These are phyloP conservation scores for Cytidiella melzeri DNA, from an alignment of 768 basidiomycete species.

Conservation along the genomic window DNA sequence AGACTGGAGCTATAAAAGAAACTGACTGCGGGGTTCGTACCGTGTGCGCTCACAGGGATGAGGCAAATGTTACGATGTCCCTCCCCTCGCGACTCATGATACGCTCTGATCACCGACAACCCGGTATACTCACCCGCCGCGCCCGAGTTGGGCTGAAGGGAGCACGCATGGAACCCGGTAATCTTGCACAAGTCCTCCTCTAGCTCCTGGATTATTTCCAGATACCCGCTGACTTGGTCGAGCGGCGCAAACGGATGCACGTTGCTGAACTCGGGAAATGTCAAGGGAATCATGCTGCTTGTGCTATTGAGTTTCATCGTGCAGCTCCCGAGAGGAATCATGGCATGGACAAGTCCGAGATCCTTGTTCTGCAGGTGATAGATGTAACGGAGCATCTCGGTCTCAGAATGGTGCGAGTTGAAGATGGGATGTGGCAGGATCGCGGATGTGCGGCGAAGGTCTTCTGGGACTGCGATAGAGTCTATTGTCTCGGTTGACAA, in stretches of 20 bases:
- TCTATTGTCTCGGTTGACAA: slow-evolving; percentile 35
- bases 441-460: slow-evolving; percentile 54
- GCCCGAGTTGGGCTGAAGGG: slow-evolving; percentile 98
- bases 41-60: slow-evolving; percentile 94
- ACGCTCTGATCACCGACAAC: slow-evolving; percentile 90
- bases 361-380: slow-evolving; percentile 93
- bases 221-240: slow-evolving; percentile 88
- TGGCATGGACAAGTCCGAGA: slow-evolving; percentile 88
- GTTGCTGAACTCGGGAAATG: slow-evolving; percentile 85
- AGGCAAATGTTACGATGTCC: slow-evolving; percentile 84
- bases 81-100: slow-evolving; percentile 85
- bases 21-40: slow-evolving; percentile 94
- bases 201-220: slow-evolving; percentile 84
- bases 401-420: slow-evolving; percentile 97
- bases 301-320: slow-evolving; percentile 99
- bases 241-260: slow-evolving; percentile 92
- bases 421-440: slow-evolving; percentile 88
- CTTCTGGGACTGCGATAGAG: slow-evolving; percentile 42
- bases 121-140: slow-evolving; percentile 98
- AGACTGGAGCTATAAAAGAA: neutral
- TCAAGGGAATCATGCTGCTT: slow-evolving; percentile 94
- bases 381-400: slow-evolving; percentile 97
- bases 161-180: slow-evolving; percentile 94
- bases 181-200: slow-evolving; percentile 88
- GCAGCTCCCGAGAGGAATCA: slow-evolving; percentile 94